Percentiles rank a stretch among this genome's conserved stretches.
phyloP scores from a whole-genome alignment of 352 stramenopile genomes.

The Phytopythium mirpurense region DNA sequence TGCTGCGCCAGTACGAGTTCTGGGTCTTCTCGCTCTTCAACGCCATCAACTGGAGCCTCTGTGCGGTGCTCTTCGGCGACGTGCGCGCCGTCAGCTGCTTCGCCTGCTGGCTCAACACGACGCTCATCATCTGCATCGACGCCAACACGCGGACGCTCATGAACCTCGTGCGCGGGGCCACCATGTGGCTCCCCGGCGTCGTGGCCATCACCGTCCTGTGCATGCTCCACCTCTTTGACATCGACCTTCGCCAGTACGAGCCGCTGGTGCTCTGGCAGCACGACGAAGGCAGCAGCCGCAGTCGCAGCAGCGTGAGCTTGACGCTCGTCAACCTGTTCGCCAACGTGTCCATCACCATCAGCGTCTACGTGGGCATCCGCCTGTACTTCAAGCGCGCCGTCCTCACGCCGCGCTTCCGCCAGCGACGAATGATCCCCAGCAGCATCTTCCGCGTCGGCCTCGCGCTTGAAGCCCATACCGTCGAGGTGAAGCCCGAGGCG shows the following conservation, averaged over 20 bases:
- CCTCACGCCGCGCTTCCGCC: background rate
- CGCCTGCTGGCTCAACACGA: constrained; percentile 11
- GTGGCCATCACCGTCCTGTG: constrained; percentile 11
- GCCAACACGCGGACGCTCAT: constrained; percentile 17
- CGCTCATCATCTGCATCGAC: constrained; percentile 16
- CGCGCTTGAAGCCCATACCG: background rate
- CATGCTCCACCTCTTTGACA: constrained; percentile 9
- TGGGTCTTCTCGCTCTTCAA: constrained; percentile 23
- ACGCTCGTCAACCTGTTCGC: constrained; percentile 20
- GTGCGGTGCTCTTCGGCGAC: constrained; percentile 9
- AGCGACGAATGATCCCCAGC: constrained; percentile 1
- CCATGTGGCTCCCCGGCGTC: constrained; percentile 13
- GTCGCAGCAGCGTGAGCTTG: constrained; percentile 7
- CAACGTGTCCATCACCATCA: constrained; percentile 18
- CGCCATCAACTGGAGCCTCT: constrained; percentile 13
- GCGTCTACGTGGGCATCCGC: constrained; percentile 11
- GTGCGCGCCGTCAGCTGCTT: constrained; percentile 9
- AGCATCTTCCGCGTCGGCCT: constrained; percentile 1
- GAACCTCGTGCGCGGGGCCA: constrained; percentile 3
- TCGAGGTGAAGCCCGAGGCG: background rate
- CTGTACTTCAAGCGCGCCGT: constrained; percentile 5
- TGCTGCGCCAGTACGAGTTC: constrained; percentile 17
- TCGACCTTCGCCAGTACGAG: constrained; percentile 10
- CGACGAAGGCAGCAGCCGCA: constrained; percentile 3
- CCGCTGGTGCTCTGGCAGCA: constrained; percentile 2